phyloP scores from a whole-genome alignment of 306 rosid genomes.

The Ormosia semicastrata region DNA sequence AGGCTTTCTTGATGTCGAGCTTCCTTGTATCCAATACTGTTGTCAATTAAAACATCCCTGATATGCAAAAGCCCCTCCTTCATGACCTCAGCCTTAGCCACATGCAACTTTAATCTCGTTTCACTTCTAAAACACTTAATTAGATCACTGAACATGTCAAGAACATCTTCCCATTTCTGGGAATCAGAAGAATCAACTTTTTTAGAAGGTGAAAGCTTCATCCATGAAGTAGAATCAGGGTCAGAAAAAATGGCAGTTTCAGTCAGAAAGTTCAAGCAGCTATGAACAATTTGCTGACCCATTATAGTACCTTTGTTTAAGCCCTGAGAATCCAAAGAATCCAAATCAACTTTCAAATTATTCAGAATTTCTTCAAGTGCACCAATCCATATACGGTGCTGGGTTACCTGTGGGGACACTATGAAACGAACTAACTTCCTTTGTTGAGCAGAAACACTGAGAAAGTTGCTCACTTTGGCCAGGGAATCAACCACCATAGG shows the following conservation, averaged over 20 bases:
- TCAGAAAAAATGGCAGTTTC: slow-evolving; percentile 37
- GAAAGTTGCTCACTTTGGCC: slow-evolving; percentile 58
- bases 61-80: slow-evolving; percentile 85
- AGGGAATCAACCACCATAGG: slow-evolving; percentile 63
- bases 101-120: slow-evolving; percentile 38
- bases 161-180: slow-evolving; percentile 82
- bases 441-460: slow-evolving; percentile 74
- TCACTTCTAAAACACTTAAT: slow-evolving; percentile 53
- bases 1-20: slow-evolving; percentile 60
- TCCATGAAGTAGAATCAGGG: slow-evolving; percentile 71
- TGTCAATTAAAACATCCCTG: slow-evolving; percentile 64
- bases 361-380: slow-evolving; percentile 58
- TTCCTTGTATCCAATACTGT: slow-evolving; percentile 69
- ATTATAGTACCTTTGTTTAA: slow-evolving; percentile 42
- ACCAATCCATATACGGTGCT: slow-evolving; percentile 68
- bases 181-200: slow-evolving; percentile 31
- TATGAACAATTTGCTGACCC: slow-evolving; percentile 69
- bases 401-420: slow-evolving; percentile 65
- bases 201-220: slow-evolving; percentile 61
- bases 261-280: slow-evolving; percentile 62
- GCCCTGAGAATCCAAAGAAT: slow-evolving; percentile 32
- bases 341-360: slow-evolving; percentile 61
- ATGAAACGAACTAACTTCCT: slow-evolving; percentile 66
- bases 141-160: slow-evolving; percentile 78
- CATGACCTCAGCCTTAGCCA: slow-evolving; percentile 68